Conservation (phyloP, 805 yeast genomes). For the Kodamaea laetipori region DNA sequence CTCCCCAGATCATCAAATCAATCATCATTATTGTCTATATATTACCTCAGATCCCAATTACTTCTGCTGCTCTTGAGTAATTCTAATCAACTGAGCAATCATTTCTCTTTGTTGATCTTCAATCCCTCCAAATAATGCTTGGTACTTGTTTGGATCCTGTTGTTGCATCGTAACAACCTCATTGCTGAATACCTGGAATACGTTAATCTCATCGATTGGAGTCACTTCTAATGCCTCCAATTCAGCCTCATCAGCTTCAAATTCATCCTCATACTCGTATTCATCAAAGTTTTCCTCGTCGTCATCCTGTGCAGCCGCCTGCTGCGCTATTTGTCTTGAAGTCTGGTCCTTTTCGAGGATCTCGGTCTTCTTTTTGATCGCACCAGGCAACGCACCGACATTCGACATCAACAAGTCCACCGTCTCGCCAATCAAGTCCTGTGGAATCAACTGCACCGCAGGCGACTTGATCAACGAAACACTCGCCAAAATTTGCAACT, state of each 20-base stretch:
- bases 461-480: constrained; percentile 41
- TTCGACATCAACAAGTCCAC: constrained; percentile 43
- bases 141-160: constrained; percentile 50
- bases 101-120: constrained; percentile 38
- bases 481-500: constrained; percentile 51
- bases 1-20: too few species aligned
- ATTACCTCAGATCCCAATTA: constrained; percentile 1
- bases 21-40: not conserved
- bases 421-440: constrained; percentile 39
- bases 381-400: constrained; percentile 49
- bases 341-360: constrained; percentile 43
- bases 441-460: constrained; percentile 29
- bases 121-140: constrained; percentile 45
- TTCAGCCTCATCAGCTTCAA: constrained; percentile 68
- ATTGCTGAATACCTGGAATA: constrained; percentile 64
- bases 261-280: constrained; percentile 39
- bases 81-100: constrained; percentile 30
- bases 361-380: constrained; percentile 49
- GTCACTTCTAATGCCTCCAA: constrained; percentile 82
- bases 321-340: constrained; percentile 27
- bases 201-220: constrained; percentile 75
- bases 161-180: constrained; percentile 52
- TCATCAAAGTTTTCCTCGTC: constrained; percentile 31
- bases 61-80: constrained; percentile 17
- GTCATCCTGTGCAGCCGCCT: constrained; percentile 22